Percentiles rank a stretch among this genome's conserved stretches.
These are phyloP conservation scores for Yamadazyma blattariae DNA, from an alignment of 1,139 yeast genomes.

Conservation along the genomic window DNA sequence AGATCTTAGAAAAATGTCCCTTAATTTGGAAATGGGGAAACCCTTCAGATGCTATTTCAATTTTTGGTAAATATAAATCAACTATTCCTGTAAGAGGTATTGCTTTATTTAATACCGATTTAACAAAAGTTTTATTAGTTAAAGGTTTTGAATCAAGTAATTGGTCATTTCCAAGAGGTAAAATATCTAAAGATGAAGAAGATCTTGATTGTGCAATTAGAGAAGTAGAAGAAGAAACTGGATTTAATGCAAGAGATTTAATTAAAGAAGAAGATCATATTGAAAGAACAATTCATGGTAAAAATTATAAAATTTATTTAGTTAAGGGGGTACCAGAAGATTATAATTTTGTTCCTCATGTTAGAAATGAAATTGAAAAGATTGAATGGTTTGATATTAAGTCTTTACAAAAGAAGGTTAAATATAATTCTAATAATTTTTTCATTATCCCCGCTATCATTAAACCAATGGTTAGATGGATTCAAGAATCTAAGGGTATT, in stretches of 20 bases:
- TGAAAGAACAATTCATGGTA: slow-evolving; percentile 80
- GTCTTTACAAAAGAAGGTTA: slow-evolving; percentile 31
- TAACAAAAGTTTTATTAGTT: slow-evolving; percentile 74
- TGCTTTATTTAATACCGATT: slow-evolving; percentile 71
- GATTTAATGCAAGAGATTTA: slow-evolving; percentile 72
- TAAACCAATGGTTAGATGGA: slow-evolving; percentile 58
- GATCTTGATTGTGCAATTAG: slow-evolving; percentile 93
- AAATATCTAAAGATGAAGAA: slow-evolving; percentile 88
- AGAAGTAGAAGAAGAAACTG: slow-evolving; percentile 95
- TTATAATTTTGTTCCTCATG: slow-evolving; percentile 70
- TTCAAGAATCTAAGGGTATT: slow-evolving; percentile 51
- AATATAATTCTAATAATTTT: slow-evolving; percentile 43
- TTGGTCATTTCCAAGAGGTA: slow-evolving; percentile 98
- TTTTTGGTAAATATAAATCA: slow-evolving; percentile 82
- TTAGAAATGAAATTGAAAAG: slow-evolving; percentile 78
- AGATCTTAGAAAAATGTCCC: slow-evolving; percentile 76
- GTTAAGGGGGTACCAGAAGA: slow-evolving; percentile 79
- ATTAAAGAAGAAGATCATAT: slow-evolving; percentile 70
- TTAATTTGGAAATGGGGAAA: slow-evolving; percentile 84
- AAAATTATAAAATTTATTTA: slow-evolving; percentile 81
- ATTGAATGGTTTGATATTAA: slow-evolving; percentile 47
- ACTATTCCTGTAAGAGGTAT: slow-evolving; percentile 97
- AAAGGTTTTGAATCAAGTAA: slow-evolving; percentile 80
- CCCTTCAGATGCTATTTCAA: slow-evolving; percentile 67
- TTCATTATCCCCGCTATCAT: slow-evolving; percentile 61